Base-by-base conservation (phyloP, 73 alveolate genomes). In the Paramecium biaurelia region DNA sequence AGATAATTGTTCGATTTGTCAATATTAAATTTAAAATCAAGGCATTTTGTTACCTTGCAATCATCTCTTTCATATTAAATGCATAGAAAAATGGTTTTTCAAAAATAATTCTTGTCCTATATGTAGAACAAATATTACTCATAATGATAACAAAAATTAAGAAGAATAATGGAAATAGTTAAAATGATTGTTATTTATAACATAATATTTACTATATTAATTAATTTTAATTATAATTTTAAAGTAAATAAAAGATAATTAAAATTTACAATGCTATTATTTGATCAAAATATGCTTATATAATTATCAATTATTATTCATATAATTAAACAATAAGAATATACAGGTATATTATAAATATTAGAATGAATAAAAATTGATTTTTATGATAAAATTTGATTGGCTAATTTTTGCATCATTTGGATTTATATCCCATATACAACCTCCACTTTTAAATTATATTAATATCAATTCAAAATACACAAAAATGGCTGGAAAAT, bases 401-500 rank as follows among this genome's bases (percentile, higher is more conserved):
- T 72, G 86, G 86, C 35, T 72, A 37, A 72, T 72, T 72, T 72
- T 28, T 72, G 41, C 38, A 35, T 28, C 32, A 72, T 72, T 72
- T 21, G 86, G 58, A 72, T 72, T 35, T 28, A 5, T 72, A 72
- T 28, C 32, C 37, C 53, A 72, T 72, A 34, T 38, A 72, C 56
- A 35, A 72, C 59, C 86, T 32, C 86, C 86, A 15, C 45, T 72
- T 38, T 72, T 53, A 15, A 53, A 53, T 53, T 53, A 53, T 35
- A 32, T 35, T 34, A 35, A 32, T 34, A 32, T 57, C 57, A 70
- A 89, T 63, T 63, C 84, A 63, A 63, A 63, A 30, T 63, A 63
- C 10, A 63, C 43, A 53, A 89, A 89, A 89, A 89, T 89, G 94
- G 94, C 94, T 47, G 94, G 94, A 43, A 89, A 89, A 89, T 76